Percentiles rank a stretch among this genome's conserved stretches.
Evolutionary conservation across 192 early-diverging fungal species (phyloP).

Genomic region (Coemansia sp.): DNA sequence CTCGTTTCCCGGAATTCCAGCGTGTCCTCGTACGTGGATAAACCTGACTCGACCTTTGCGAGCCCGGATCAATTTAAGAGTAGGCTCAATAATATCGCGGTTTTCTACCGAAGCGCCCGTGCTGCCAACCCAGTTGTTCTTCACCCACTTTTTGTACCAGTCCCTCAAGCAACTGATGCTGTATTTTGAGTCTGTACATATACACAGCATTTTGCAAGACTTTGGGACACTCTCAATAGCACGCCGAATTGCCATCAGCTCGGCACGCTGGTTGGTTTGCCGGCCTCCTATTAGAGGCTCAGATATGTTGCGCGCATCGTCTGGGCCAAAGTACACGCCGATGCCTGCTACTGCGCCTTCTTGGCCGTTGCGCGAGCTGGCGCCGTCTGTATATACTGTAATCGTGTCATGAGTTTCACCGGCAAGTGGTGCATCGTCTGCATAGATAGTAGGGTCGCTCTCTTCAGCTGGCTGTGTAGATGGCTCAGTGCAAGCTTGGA

Average conservation of each 20-base stretch:
- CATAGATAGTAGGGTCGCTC: background rate
- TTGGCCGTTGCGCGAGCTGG: conserved; percentile 70
- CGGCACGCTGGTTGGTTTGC: conserved; percentile 77
- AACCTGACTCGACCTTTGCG: conserved; percentile 23
- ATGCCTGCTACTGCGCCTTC: conserved; percentile 69
- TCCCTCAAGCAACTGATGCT: conserved; percentile 63
- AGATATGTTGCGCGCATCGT: conserved; percentile 69
- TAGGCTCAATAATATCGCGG: conserved; percentile 68
- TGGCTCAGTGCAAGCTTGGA: background rate
- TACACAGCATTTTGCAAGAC: conserved; percentile 37
- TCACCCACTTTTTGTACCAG: conserved; percentile 77
- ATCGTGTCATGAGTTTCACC: conserved; percentile 22
- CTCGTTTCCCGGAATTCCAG: conserved; percentile 74
- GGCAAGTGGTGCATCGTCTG: background rate
- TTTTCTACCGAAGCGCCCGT: conserved; percentile 67
- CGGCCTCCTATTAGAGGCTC: conserved; percentile 52
- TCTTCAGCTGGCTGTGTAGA: background rate
- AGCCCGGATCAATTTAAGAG: conserved; percentile 42
- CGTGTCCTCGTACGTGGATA: conserved; percentile 71
- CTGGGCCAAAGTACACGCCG: conserved; percentile 79
- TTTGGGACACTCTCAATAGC: conserved; percentile 47
- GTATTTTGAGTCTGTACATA: conserved; percentile 81
- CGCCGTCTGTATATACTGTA: conserved; percentile 82
- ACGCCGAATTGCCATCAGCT: conserved; percentile 61
- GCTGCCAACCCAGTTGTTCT: conserved; percentile 64